A percentile compares a stretch with the other conserved stretches of the same genome.
Evolutionary conservation across 2,329 filamentous ascomycete genomes (phyloP).

Genomic region (Cladosporium sphaerospermum): DNA sequence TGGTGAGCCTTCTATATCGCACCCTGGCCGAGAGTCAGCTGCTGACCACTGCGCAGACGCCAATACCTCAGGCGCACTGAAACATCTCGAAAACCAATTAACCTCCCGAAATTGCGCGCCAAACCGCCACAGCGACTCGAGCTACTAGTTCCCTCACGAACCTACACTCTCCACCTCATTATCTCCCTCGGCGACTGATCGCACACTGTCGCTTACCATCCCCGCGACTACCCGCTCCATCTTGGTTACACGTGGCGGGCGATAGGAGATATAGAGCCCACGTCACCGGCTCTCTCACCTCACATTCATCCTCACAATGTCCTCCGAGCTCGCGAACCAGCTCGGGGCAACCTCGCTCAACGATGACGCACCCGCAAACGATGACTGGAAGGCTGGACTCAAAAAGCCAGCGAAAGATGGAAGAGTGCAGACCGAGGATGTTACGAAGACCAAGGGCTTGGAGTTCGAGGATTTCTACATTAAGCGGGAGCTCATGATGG

Average conservation of each 20-base stretch:
- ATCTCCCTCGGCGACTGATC: constrained; percentile 9
- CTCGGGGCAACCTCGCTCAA: constrained; percentile 50
- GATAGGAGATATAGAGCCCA: not conserved
- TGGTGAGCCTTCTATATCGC: not conserved
- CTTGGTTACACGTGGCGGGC: constrained; percentile 1
- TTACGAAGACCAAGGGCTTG: constrained; percentile 93
- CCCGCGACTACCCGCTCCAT: not conserved
- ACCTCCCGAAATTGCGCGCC: constrained; percentile 9
- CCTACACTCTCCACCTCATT: not conserved
- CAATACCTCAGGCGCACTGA: not conserved
- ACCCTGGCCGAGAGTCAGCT: not conserved
- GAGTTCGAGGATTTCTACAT: constrained; percentile 97
- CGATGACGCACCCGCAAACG: constrained; percentile 34
- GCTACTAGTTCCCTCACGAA: constrained; percentile 1
- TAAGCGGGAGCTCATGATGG: constrained; percentile 94
- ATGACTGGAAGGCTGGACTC: constrained; percentile 65
- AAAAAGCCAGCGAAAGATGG: constrained; percentile 68
- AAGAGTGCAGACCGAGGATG: constrained; percentile 88
- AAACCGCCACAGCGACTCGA: constrained; percentile 8
- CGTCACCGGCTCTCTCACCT: not conserved
- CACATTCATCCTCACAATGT: constrained; percentile 32
- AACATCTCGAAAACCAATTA: constrained; percentile 1
- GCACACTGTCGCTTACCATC: too few species aligned
- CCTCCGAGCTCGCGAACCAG: constrained; percentile 49
- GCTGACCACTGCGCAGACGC: constrained; percentile 7